phyloP scores from a whole-genome alignment of 768 basidiomycete genomes.

The Dioszegia aurantiaca region DNA sequence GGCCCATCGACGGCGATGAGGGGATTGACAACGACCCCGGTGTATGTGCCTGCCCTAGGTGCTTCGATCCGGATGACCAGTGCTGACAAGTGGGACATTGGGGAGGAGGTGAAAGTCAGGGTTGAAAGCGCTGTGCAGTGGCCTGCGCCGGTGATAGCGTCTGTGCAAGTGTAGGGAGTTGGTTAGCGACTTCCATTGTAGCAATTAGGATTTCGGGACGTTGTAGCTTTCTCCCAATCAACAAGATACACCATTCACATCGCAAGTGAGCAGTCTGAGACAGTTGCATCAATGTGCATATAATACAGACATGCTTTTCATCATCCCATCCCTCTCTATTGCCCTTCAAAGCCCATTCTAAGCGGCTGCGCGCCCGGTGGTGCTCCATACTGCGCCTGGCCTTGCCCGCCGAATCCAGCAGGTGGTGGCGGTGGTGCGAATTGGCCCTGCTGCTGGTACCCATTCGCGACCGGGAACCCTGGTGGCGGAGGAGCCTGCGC shows the following conservation, averaged over 20 bases:
- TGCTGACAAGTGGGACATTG: constrained; percentile 4
- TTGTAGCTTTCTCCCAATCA: too few relatives aligned
- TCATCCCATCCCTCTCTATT: background rate
- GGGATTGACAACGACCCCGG: constrained; percentile 10
- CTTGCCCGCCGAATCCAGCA: constrained; percentile 18
- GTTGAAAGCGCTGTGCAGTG: constrained; percentile 19
- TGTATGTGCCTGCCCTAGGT: constrained; percentile 22
- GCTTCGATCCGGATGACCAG: constrained; percentile 6
- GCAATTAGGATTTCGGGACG: background rate
- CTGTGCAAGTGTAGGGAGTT: constrained; percentile 8
- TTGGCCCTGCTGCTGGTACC: background rate
- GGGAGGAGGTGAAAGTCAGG: constrained; percentile 30
- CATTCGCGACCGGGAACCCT: background rate
- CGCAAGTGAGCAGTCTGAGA: too few relatives aligned
- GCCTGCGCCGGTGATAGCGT: constrained; percentile 23
- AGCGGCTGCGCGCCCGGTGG: constrained; percentile 36
- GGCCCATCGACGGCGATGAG: background rate
- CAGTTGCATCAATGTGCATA: too few relatives aligned
- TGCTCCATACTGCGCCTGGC: constrained; percentile 18
- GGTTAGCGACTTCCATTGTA: too few relatives aligned
- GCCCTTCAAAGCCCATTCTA: constrained; percentile 38
- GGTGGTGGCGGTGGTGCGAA: constrained; percentile 32
- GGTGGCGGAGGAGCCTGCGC: background rate
- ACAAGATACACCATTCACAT: too few relatives aligned
- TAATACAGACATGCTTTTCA: too few relatives aligned